Base-by-base conservation (phyloP, 2,329 filamentous ascomycete genomes). In the Fusarium neocosmosporiellum region DNA sequence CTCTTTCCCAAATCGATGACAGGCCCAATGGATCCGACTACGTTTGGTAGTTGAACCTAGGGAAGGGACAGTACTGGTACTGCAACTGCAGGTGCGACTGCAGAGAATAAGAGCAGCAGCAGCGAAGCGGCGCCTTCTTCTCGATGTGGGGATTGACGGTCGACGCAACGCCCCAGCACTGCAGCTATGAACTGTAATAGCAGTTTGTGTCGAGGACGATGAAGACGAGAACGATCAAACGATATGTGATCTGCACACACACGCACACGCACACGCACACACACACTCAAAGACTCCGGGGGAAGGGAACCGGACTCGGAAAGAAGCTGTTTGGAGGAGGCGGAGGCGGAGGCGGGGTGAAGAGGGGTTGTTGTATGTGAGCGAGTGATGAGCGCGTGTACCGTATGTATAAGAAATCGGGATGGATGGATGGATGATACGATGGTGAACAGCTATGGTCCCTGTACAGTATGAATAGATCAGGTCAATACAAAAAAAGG, bases 251-350 rank as follows among this genome's bases (percentile, higher is more conserved):
- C 58, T 72, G 74, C 67, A 63, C 24, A 29, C 43, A 29, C 43
- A 27, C 22, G 7, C 43, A 13, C 34, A 18, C 34, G 7, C 36
- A 39, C 36, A n/a, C 31, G 16, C 41, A 24, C 41, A 27, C 22
- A 18, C 43, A 27, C 43, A 48, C 43, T 27, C 43, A 48, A 9
- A 48, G 58, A 65, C 53, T 39, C 72, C 75, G 75, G 75, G 68
- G 72, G 54, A 76, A 76, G 63, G 74, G 75, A 77, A 77, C 50
- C 72, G 63, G 67, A 68, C 70, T 71, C 39, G 62, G 70, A 62
- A 65, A 70, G 70, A 63, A 72, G 67, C 69, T 71, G 59, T 50
- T 63, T 63, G 67, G 65, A 48, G 62, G 59, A 67, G 53, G 62
- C 58, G 43, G 43, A 48, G 22, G 43, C 43, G 24, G 43, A 48